These are phyloP conservation scores for Verticillium tricorpus DNA, from an alignment of 2,329 filamentous ascomycete genomes.

Conservation along the genomic window DNA sequence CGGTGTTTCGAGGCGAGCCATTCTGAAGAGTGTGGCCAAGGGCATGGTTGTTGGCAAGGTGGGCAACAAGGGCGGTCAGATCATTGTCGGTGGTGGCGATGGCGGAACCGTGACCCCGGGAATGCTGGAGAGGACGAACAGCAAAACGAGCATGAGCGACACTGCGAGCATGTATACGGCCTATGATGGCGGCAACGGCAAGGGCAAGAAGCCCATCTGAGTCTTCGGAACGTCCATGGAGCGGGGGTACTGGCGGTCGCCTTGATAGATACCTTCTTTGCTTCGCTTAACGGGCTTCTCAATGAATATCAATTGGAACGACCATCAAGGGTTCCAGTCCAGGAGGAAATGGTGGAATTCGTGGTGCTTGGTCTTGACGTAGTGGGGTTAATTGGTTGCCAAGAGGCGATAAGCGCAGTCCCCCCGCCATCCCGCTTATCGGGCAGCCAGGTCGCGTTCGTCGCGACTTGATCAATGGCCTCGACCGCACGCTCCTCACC, in stretches of 20 bases:
- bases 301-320: background rate
- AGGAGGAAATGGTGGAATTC: no score
- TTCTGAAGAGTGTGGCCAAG: conserved; percentile 93
- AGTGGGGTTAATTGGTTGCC: background rate
- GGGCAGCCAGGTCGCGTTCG: background rate
- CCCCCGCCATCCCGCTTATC: background rate
- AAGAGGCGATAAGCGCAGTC: background rate
- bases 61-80: conserved; percentile 65
- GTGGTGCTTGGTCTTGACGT: background rate
- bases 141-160: conserved; percentile 15
- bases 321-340: background rate
- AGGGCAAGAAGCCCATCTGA: conserved; percentile 24
- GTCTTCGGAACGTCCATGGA: background rate
- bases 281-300: background rate
- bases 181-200: conserved; percentile 16
- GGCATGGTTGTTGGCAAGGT: conserved; percentile 89
- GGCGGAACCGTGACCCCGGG: conserved; percentile 19
- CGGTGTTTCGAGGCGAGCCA: conserved; percentile 81
- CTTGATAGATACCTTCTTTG: background rate
- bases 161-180: conserved; percentile 22
- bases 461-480: background rate
- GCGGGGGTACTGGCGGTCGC: background rate
- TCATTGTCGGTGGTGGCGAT: conserved; percentile 65
- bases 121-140: conserved; percentile 16
- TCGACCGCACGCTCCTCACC: background rate